Conservation (phyloP, 768 basidiomycete species). For the Tubosaeta sp. region DNA sequence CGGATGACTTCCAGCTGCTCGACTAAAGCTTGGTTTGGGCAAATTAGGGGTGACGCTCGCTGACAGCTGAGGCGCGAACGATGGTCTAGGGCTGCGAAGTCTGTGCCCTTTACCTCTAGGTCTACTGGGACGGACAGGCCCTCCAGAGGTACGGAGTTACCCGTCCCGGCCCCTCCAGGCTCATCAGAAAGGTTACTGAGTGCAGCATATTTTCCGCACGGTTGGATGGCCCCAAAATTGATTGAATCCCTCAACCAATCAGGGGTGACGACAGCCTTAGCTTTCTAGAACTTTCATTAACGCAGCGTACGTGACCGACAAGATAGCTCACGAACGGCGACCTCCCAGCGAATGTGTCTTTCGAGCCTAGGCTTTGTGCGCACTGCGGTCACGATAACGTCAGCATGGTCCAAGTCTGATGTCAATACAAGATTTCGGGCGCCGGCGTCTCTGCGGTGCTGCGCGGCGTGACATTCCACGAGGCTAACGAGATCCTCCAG, state of each 20-base stretch:
- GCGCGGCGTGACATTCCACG: constrained; percentile 12
- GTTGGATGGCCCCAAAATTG: constrained; percentile 37
- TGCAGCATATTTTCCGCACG: constrained; percentile 56
- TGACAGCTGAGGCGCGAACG: constrained; percentile 51
- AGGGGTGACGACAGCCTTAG: constrained; percentile 65
- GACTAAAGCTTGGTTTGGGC: constrained; percentile 62
- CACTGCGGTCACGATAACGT: constrained; percentile 64
- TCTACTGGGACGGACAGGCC: constrained; percentile 12
- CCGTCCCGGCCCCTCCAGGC: constrained; percentile 30
- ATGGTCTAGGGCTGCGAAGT: constrained; percentile 20
- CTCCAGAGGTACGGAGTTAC: background rate
- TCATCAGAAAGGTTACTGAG: constrained; percentile 46
- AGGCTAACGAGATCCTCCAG: constrained; percentile 26
- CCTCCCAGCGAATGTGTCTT: constrained; percentile 60
- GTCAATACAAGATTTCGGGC: constrained; percentile 34
- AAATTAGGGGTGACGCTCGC: constrained; percentile 62
- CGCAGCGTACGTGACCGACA: background rate
- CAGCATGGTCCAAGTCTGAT: constrained; percentile 43
- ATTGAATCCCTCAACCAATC: constrained; percentile 66
- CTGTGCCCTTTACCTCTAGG: constrained; percentile 16
- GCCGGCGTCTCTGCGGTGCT: background rate
- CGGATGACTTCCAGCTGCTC: constrained; percentile 57
- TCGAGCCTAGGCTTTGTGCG: constrained; percentile 65
- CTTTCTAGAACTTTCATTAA: constrained; percentile 40
- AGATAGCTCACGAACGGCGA: constrained; percentile 48